These are phyloP conservation scores for Orbilia brochopaga DNA, from an alignment of 2,329 filamentous ascomycete species.

Conservation along the genomic window DNA sequence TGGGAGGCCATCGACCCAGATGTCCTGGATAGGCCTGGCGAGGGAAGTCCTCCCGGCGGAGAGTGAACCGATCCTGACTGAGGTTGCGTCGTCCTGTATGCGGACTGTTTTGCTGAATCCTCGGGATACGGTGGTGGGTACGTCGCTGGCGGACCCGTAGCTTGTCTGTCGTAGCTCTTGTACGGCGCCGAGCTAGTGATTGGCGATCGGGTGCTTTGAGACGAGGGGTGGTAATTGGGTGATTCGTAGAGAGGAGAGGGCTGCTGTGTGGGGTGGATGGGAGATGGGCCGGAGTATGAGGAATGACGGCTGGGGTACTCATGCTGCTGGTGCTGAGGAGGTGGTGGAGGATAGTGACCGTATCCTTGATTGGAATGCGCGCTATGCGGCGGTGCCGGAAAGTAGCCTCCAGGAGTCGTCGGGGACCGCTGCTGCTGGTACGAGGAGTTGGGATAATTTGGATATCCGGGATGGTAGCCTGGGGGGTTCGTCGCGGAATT, in stretches of 20 bases:
- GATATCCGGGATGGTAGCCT: slow-evolving; percentile 44
- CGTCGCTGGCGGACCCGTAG: slow-evolving; percentile 18
- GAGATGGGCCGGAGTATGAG: slow-evolving; percentile 40
- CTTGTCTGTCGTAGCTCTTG: slow-evolving; percentile 42
- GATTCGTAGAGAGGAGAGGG: slow-evolving; percentile 46
- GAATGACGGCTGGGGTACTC: slow-evolving; percentile 44
- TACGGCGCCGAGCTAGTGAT: slow-evolving; percentile 35
- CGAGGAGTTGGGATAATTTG: slow-evolving; percentile 31
- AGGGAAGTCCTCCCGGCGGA: slow-evolving; percentile 44
- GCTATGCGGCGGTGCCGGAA: slow-evolving; percentile 33
- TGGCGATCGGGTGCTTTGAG: slow-evolving; percentile 35
- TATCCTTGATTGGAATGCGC: slow-evolving; percentile 27
- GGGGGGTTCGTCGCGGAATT: slow-evolving; percentile 29
- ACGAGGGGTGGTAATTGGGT: slow-evolving; percentile 28
- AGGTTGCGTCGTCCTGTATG: slow-evolving; percentile 32
- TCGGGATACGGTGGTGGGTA: slow-evolving; percentile 43
- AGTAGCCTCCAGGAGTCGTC: slow-evolving; percentile 45
- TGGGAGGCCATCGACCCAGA: slow-evolving; percentile 46
- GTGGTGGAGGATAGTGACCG: slow-evolving; percentile 33
- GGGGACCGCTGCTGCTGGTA: slow-evolving; percentile 42
- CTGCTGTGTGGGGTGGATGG: slow-evolving; percentile 34
- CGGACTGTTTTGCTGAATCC: slow-evolving; percentile 23
- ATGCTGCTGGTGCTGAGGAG: slow-evolving; percentile 26
- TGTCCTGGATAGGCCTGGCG: slow-evolving; percentile 43
- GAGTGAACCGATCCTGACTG: slow-evolving; percentile 39